Base-by-base conservation (phyloP, 805 yeast genomes). In the Dipodascus albidus region DNA sequence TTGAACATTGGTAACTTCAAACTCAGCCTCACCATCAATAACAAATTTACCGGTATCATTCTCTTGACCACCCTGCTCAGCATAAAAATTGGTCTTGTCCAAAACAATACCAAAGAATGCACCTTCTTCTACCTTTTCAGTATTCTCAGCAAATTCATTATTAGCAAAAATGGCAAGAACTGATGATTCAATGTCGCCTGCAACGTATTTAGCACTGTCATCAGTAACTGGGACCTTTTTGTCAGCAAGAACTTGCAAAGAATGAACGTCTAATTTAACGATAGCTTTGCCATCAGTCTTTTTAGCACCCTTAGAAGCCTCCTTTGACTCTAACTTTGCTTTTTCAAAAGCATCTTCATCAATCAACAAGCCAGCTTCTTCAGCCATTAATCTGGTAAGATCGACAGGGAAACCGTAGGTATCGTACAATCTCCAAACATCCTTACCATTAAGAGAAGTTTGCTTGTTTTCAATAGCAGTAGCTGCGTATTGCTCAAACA, bases 41-140 rank as follows among this genome's bases (percentile, higher is more conserved):
- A 88, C 90, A 59, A 93, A 77, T 69, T 80, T 85, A 71, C 99
- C 99, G 47, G 95, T 85, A 68, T 93, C 99, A 65, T 78, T 85
- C 70, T 89, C 97, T 76, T 93, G 99, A 66, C 99, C 99, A 81
- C 99, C 99, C 72, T 87, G 95, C 74, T 93, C 99, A 51, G 99
- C 98, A 66, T 93, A 93, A 72, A 93, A 88, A 68, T 95, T 93
- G 23, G 98, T 87, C 69, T 81, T 85, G 67, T 93, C 95, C 55
- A 93, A 75, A 50, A 93, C 68, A 52, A 93, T 70, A 68, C 99
- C 99, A 60, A 77, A 71, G 67, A 86, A 88, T 59, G 71, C 70
- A 47, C 73, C 73, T 23, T 65, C 59, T 56, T 72, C 73, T 52
- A 64, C 60, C 20, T 54, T 65, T 31, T 61, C 66, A 23, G 73